phyloP scores from a whole-genome alignment of 495 filamentous ascomycete genomes.

The Xylaria flabelliformis region DNA sequence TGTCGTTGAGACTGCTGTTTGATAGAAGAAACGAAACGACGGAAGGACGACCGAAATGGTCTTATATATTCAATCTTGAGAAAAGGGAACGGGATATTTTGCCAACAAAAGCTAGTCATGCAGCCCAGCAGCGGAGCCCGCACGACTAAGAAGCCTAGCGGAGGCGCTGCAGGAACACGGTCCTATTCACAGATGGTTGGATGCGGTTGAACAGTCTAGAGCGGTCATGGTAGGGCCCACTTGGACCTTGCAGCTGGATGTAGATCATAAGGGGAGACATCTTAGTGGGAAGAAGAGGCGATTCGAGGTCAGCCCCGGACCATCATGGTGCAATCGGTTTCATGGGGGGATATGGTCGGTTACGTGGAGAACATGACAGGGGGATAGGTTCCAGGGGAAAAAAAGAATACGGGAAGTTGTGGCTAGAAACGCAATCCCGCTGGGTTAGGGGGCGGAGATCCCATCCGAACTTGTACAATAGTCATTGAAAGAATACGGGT shows the following conservation, averaged over 20 bases:
- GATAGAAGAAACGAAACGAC: conserved; percentile 39
- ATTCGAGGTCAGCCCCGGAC: conserved; percentile 13
- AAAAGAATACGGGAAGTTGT: conserved; percentile 7
- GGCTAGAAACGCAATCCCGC: background rate
- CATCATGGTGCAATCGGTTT: conserved; percentile 13
- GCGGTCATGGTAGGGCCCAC: conserved; percentile 33
- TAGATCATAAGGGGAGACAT: conserved; percentile 26
- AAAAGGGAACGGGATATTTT: conserved; percentile 21
- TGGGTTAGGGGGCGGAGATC: background rate
- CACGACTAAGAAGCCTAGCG: conserved; percentile 29
- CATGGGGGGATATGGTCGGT: conserved; percentile 10
- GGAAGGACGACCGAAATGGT: conserved; percentile 31
- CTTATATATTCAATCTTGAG: conserved; percentile 32
- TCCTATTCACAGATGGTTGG: conserved; percentile 38
- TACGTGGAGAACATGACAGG: no score
- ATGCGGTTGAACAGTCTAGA: conserved; percentile 35
- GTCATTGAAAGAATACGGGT: background rate
- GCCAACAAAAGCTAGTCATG: conserved; percentile 31
- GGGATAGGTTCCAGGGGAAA: background rate
- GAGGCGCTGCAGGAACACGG: conserved; percentile 39
- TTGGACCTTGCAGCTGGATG: conserved; percentile 27
- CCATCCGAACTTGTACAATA: background rate
- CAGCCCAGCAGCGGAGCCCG: conserved; percentile 29
- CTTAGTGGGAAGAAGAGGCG: conserved; percentile 12
- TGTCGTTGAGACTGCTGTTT: conserved; percentile 40